phyloP scores from a whole-genome alignment of 441 rosid genomes.

The Erysimum cheiri region DNA sequence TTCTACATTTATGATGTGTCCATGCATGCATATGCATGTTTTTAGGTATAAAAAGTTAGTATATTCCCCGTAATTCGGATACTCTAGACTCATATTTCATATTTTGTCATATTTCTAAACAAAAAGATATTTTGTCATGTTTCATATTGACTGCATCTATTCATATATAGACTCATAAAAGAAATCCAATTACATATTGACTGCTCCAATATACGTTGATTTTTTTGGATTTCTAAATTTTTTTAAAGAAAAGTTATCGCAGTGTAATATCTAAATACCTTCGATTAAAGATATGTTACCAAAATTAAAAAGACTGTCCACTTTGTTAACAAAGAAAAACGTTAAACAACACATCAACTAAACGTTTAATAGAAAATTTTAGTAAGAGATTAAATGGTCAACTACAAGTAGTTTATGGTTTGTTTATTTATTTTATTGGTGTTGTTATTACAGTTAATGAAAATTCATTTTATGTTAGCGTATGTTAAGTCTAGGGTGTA shows the following conservation, averaged over 20 bases:
- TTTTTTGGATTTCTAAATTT: not conserved
- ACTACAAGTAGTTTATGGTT: too few species aligned
- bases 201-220: not conserved
- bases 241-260: too few species aligned
- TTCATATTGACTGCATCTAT: conserved; percentile 36
- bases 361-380: not conserved
- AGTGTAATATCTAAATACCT: not conserved
- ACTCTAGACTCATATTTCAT: too few species aligned
- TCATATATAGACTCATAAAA: not conserved
- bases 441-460: too few species aligned
- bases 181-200: not conserved
- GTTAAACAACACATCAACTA: not conserved
- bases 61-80: conserved; percentile 30
- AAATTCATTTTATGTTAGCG: too few species aligned
- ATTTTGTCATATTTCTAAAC: too few species aligned
- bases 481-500: too few species aligned
- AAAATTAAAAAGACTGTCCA: not conserved
- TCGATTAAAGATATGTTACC: not conserved
- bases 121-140: conserved; percentile 28
- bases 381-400: too few species aligned
- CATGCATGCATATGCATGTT: not conserved
- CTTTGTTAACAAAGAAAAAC: not conserved
- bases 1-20: too few species aligned
- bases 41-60: conserved; percentile 13
- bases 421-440: too few species aligned